Conservation (phyloP, 1,284 basidiomycete species). For the Boletus holoroseus region DNA sequence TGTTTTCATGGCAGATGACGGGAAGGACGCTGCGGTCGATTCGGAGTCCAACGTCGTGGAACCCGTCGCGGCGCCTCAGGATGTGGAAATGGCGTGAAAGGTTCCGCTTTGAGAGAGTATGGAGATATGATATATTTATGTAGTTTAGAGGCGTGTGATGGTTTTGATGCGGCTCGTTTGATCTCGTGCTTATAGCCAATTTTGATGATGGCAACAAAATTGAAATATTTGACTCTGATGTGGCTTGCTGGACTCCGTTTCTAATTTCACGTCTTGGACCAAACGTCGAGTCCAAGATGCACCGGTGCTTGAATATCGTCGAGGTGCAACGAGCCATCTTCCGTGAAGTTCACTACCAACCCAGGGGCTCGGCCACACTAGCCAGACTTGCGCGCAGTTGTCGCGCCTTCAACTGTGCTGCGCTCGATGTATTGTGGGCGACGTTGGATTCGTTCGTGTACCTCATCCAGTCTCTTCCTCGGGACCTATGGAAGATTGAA, state of each 20-base stretch:
- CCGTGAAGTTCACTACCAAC: constrained; percentile 7
- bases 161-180: neutral
- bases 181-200: neutral
- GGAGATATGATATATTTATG: constrained; percentile 19
- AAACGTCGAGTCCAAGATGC: constrained; percentile 13
- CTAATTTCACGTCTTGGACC: neutral
- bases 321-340: constrained; percentile 27
- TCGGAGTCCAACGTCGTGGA: constrained; percentile 25
- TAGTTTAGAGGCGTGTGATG: constrained; percentile 15
- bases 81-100: constrained; percentile 51
- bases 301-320: constrained; percentile 24
- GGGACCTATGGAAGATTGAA: constrained; percentile 25
- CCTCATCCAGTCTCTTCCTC: constrained; percentile 26
- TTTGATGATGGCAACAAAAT: neutral
- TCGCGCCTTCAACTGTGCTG: constrained; percentile 17
- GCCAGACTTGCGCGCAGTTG: constrained; percentile 29
- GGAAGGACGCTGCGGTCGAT: constrained; percentile 24
- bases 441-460: constrained; percentile 18
- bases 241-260: neutral
- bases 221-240: neutral
- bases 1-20: constrained; percentile 78
- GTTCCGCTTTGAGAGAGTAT: neutral
- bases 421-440: constrained; percentile 28
- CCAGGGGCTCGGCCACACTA: constrained; percentile 6
- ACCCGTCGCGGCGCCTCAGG: constrained; percentile 28